Conservation (phyloP, 2,329 filamentous ascomycete species). For the Aspergillus quadricinctus region DNA sequence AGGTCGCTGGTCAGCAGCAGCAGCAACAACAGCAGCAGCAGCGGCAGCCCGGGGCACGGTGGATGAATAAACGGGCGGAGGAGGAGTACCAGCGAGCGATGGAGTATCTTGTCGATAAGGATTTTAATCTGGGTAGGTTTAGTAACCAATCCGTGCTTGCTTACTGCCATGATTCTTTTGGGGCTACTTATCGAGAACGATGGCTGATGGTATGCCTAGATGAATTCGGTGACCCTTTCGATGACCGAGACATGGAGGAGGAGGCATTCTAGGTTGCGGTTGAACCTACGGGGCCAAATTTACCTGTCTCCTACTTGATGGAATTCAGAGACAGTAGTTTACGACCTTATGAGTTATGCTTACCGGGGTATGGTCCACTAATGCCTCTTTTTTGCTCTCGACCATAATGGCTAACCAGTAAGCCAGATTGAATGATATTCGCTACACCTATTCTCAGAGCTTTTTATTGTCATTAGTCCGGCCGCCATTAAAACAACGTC, state of each 20-base stretch:
- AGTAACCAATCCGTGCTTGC: neutral
- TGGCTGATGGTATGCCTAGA: constrained; percentile 24
- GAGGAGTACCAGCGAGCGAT: constrained; percentile 52
- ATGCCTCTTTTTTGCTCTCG: neutral
- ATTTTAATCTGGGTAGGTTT: constrained; percentile 46
- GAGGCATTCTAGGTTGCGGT: constrained; percentile 11
- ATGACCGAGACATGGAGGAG: constrained; percentile 37
- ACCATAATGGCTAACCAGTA: neutral
- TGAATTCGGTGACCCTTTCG: constrained; percentile 45
- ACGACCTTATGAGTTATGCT: constrained; percentile 5
- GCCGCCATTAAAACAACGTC: too few species aligned
- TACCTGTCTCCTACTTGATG: neutral
- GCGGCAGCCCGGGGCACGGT: constrained; percentile 47
- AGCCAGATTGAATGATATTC: neutral
- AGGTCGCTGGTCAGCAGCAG: constrained; percentile 8
- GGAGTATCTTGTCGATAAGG: constrained; percentile 49
- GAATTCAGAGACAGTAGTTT: neutral
- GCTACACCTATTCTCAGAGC: neutral
- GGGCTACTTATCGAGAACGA: neutral
- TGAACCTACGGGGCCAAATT: neutral
- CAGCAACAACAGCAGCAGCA: constrained; percentile 20
- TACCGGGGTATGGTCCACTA: neutral
- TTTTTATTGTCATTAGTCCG: neutral
- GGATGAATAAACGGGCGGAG: constrained; percentile 54
- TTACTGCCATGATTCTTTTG: neutral